Percentiles rank a stretch among this genome's conserved stretches.
Evolutionary conservation across 1,284 basidiomycete species (phyloP).

Genomic region (Sporisorium sorghi): DNA sequence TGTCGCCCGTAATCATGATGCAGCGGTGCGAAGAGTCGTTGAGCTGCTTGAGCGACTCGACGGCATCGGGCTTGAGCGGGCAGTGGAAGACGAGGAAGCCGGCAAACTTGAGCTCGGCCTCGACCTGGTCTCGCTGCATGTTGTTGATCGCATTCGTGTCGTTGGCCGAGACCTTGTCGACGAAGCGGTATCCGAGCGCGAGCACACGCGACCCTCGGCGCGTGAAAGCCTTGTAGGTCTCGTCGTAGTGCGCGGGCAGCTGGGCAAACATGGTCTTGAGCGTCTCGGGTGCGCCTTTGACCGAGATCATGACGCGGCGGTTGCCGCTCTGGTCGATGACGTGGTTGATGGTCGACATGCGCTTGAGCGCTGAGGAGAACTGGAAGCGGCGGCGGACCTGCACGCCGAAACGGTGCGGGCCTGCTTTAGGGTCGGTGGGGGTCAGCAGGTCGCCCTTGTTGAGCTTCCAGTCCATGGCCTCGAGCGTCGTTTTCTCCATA

Average conservation of each 20-base stretch:
- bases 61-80: conserved; percentile 67
- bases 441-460: conserved; percentile 74
- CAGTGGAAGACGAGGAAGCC: conserved; percentile 69
- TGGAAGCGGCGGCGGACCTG: conserved; percentile 67
- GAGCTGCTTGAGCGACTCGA: conserved; percentile 62
- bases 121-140: conserved; percentile 62
- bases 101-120: conserved; percentile 61
- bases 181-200: conserved; percentile 66
- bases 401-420: conserved; percentile 48
- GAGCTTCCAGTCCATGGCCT: conserved; percentile 90
- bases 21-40: conserved; percentile 68
- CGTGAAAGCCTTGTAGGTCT: conserved; percentile 67
- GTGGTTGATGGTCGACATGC: conserved; percentile 66
- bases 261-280: conserved; percentile 63
- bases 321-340: conserved; percentile 49
- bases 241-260: conserved; percentile 67
- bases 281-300: conserved; percentile 68
- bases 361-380: conserved; percentile 68
- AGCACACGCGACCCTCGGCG: conserved; percentile 66
- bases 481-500: conserved; percentile 97
- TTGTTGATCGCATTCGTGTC: conserved; percentile 50
- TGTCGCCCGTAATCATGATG: conserved; percentile 70
- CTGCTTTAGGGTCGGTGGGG: conserved; percentile 48
- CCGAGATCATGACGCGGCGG: conserved; percentile 56
- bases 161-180: conserved; percentile 47